Percentiles rank a stretch among this genome's conserved stretches.
Conservation (phyloP, 2,329 filamentous ascomycete species). For the Fusarium brachygibbosum region DNA sequence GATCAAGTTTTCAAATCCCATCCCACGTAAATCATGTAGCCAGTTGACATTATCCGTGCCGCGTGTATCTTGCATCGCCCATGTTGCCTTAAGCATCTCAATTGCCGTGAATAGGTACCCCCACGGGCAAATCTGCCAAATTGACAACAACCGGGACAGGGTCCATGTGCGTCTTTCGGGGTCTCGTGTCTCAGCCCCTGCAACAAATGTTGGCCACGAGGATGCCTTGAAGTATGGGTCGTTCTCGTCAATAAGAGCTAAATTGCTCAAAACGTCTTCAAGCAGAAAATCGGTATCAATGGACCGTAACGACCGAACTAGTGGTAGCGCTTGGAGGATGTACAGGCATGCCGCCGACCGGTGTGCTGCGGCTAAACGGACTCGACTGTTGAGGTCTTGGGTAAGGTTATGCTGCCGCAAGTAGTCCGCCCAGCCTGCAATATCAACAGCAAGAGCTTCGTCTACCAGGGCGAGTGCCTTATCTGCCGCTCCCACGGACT, state of each 20-base stretch:
- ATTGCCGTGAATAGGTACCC: conserved; percentile 65
- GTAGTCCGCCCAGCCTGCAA: conserved; percentile 58
- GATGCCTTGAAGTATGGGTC: conserved; percentile 71
- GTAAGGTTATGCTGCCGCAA: conserved; percentile 55
- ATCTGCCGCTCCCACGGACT: conserved; percentile 52
- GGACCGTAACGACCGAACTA: conserved; percentile 53
- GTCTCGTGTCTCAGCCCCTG: conserved; percentile 67
- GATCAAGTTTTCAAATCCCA: conserved; percentile 62
- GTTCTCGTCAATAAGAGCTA: conserved; percentile 61
- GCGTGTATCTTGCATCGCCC: conserved; percentile 58
- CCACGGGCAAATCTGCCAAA: conserved; percentile 63
- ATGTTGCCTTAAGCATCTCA: conserved; percentile 63
- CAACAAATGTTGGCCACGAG: conserved; percentile 71
- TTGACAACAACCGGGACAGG: conserved; percentile 61
- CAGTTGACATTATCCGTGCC: conserved; percentile 52
- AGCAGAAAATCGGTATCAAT: conserved; percentile 62
- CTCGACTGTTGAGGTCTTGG: conserved; percentile 58
- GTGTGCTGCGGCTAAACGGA: conserved; percentile 61
- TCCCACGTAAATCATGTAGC: conserved; percentile 59
- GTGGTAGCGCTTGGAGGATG: conserved; percentile 59
- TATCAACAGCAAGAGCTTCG: conserved; percentile 59
- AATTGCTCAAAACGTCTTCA: conserved; percentile 64
- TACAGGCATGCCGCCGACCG: conserved; percentile 63
- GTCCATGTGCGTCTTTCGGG: conserved; percentile 64
- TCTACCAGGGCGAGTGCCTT: conserved; percentile 57